These are phyloP conservation scores for Sanghuangporus weigelae DNA, from an alignment of 1,284 basidiomycete genomes.

Conservation along the genomic window DNA sequence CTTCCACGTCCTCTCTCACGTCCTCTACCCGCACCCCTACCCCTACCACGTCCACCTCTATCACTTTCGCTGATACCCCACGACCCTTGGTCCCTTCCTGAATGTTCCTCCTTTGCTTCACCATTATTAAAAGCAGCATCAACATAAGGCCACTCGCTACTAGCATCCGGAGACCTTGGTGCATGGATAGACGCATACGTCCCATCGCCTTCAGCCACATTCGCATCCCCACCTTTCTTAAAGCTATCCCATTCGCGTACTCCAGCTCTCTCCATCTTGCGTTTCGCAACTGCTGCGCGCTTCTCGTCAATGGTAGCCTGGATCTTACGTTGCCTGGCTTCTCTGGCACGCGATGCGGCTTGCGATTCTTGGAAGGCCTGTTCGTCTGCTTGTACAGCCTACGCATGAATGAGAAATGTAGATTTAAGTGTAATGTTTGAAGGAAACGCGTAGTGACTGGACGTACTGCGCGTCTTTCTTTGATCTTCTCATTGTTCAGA, in stretches of 20 bases:
- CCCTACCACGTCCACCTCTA: not conserved
- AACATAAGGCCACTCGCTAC: not conserved
- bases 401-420: not conserved
- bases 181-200: constrained; percentile 11
- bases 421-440: not conserved
- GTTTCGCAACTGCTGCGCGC: constrained; percentile 68
- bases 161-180: constrained; percentile 16
- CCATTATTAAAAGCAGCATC: not conserved
- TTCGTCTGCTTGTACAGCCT: constrained; percentile 77
- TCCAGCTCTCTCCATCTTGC: constrained; percentile 73
- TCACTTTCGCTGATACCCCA: not conserved
- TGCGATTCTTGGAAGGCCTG: constrained; percentile 67
- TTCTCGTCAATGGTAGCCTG: constrained; percentile 62
- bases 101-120: not conserved
- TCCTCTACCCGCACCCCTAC: constrained; percentile 23
- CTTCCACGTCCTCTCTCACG: constrained; percentile 30
- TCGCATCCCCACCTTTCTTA: constrained; percentile 40
- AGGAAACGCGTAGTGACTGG: constrained; percentile 7
- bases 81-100: not conserved
- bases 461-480: constrained; percentile 61
- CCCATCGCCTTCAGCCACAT: constrained; percentile 18
- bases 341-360: constrained; percentile 50
- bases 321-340: constrained; percentile 52
- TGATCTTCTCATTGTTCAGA: constrained; percentile 78
- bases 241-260: constrained; percentile 79